Base-by-base conservation (phyloP, 805 yeast species). In the Sungouiozyma ichnusensis region DNA sequence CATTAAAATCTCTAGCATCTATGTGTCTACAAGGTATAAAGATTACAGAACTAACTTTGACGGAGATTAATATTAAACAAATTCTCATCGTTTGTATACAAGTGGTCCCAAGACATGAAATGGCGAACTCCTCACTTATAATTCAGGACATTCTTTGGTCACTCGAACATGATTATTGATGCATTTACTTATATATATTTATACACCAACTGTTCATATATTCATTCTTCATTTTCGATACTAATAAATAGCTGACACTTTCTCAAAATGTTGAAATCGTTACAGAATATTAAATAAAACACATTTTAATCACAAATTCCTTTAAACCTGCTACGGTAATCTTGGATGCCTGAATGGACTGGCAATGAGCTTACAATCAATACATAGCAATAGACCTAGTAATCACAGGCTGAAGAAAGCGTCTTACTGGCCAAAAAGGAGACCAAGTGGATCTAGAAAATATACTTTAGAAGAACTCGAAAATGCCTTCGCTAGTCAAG, bases 11-110 rank as follows among this genome's bases (percentile, higher is more conserved):
- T 2, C 14, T 58, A 20, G 40, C 51, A 2, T 38, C 45, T 13
- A 51, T 57, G 51, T 35, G 56, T 1, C 41, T 58, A 16, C 57
- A 55, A 43, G 63, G 62, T 13, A 46, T 58, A 6, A 6, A 41
- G 1, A 42, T 50, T 3, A 47, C 60, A 9, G 62, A 52, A 24
- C 38, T 48, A 17, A 38, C 45, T 19, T 33, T 56, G 9, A 41
- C 56, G 3, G 63, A 58, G 20, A 40, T 39, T 6, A 45, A 39
- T 2, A 16, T 57, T 5, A 44, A 40, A 37, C 54, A 55, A 20
- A 57, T 58, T 52, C 20, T 58, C 11, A 35, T 32, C 11, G 50
- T 52, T 20, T 56, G 61, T 36, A 17, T 55, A 5, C 50, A 48
- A 16, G 54, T 54, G 1, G 31, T 55, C 11, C 62, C 63, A 2